A percentile compares a stretch with the other conserved stretches of the same genome.
These are phyloP conservation scores for Cyclostephanos tholiformis DNA, from an alignment of 108 stramenopile genomes.

Conservation along the genomic window DNA sequence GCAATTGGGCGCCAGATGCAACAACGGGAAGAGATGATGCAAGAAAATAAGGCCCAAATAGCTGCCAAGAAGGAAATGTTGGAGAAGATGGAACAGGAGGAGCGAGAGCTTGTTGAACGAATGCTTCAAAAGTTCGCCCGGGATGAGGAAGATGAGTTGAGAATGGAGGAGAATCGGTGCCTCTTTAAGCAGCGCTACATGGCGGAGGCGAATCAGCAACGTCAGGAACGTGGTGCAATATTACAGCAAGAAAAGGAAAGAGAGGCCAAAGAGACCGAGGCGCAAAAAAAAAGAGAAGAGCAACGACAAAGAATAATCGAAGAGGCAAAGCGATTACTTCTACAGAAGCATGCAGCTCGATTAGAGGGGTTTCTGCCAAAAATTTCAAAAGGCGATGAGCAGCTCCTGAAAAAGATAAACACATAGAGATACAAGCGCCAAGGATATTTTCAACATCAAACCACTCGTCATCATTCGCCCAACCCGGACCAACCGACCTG, in stretches of 20 bases:
- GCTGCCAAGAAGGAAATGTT: constrained; percentile 58
- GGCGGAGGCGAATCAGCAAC: constrained; percentile 46
- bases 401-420: background rate
- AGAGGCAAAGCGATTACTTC: constrained; percentile 55
- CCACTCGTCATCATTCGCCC: background rate
- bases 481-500: too few species aligned
- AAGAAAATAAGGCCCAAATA: constrained; percentile 54
- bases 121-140: constrained; percentile 66
- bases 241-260: constrained; percentile 47
- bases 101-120: constrained; percentile 58
- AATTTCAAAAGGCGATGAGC: background rate
- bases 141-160: constrained; percentile 58
- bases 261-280: constrained; percentile 45
- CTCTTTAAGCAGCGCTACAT: constrained; percentile 53
- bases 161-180: constrained; percentile 34
- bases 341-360: constrained; percentile 59
- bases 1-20: constrained; percentile 31
- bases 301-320: constrained; percentile 56
- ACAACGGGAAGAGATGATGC: constrained; percentile 58
- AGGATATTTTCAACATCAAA: background rate
- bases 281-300: constrained; percentile 45
- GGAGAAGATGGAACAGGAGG: constrained; percentile 58
- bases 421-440: too few species aligned
- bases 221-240: constrained; percentile 40
- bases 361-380: constrained; percentile 60